These are phyloP conservation scores for Daldinia eschscholtzii DNA, from an alignment of 2,329 filamentous ascomycete species.

Conservation along the genomic window DNA sequence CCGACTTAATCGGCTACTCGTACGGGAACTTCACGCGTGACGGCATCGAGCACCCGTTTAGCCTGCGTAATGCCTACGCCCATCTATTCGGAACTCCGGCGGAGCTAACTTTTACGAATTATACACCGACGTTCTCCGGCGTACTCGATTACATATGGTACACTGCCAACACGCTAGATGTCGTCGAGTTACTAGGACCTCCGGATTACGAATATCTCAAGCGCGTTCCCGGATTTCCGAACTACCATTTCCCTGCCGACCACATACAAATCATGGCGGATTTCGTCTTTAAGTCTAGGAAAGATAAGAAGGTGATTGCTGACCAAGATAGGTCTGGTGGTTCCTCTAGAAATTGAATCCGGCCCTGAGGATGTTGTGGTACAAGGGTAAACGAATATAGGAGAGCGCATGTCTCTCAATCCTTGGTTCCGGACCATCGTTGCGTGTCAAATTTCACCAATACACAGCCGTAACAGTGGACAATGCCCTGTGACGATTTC, in stretches of 20 bases:
- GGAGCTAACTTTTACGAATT: slow-evolving; percentile 94
- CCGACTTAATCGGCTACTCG: slow-evolving; percentile 81
- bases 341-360: slow-evolving; percentile 39
- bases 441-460: neutral
- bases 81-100: slow-evolving; percentile 84
- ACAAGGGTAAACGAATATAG: slow-evolving; percentile 5
- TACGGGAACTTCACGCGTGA: slow-evolving; percentile 95
- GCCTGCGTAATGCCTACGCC: slow-evolving; percentile 88
- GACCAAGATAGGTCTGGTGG: slow-evolving; percentile 44
- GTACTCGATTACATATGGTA: slow-evolving; percentile 99
- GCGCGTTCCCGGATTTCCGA: slow-evolving; percentile 89
- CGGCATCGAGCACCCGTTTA: slow-evolving; percentile 95
- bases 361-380: neutral
- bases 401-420: neutral
- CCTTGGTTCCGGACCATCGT: slow-evolving; percentile 6
- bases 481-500: slow-evolving; percentile 25
- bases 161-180: slow-evolving; percentile 88
- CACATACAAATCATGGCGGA: slow-evolving; percentile 91
- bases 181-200: slow-evolving; percentile 85
- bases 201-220: slow-evolving; percentile 88
- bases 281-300: slow-evolving; percentile 88
- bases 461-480: slow-evolving; percentile 10
- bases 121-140: slow-evolving; percentile 91
- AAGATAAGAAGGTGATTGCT: slow-evolving; percentile 75
- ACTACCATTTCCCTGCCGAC: slow-evolving; percentile 94